Percentiles rank a stretch among this genome's conserved stretches.
These are phyloP conservation scores for Cercophora scortea DNA, from an alignment of 495 filamentous ascomycete species.

Conservation along the genomic window DNA sequence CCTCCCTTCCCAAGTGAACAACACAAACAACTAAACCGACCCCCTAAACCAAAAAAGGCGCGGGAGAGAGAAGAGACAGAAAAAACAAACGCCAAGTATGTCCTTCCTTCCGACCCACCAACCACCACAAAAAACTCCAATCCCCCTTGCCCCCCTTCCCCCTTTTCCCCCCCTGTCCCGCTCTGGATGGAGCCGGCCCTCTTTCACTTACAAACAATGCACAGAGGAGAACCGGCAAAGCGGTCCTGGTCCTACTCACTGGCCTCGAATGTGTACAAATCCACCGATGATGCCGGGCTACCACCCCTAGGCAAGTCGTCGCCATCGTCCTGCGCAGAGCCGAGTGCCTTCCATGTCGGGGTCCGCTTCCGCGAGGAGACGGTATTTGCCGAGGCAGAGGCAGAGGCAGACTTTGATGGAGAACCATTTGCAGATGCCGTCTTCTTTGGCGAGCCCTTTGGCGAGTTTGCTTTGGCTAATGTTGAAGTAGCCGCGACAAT, in stretches of 20 bases:
- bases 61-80: too few relatives aligned
- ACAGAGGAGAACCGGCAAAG: background rate
- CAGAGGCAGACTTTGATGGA: background rate
- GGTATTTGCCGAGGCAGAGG: background rate
- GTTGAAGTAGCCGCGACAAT: slow-evolving; percentile 15
- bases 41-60: too few relatives aligned
- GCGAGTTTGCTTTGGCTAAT: background rate
- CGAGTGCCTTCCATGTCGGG: slow-evolving; percentile 7
- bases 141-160: background rate
- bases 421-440: slow-evolving; percentile 7
- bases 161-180: background rate
- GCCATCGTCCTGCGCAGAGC: background rate
- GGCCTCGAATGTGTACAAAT: too few relatives aligned
- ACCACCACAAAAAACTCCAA: background rate
- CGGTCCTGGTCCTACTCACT: background rate
- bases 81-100: too few relatives aligned
- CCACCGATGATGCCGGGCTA: background rate
- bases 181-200: too few relatives aligned
- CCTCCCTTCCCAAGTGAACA: too few relatives aligned
- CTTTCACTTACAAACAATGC: background rate
- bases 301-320: background rate
- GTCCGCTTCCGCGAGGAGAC: slow-evolving; percentile 9
- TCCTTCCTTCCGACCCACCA: too few relatives aligned
- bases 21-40: too few relatives aligned
- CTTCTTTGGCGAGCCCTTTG: slow-evolving; percentile 1